Base-by-base conservation (phyloP, 169 alveolate species). In the Perkinsus marinus region DNA sequence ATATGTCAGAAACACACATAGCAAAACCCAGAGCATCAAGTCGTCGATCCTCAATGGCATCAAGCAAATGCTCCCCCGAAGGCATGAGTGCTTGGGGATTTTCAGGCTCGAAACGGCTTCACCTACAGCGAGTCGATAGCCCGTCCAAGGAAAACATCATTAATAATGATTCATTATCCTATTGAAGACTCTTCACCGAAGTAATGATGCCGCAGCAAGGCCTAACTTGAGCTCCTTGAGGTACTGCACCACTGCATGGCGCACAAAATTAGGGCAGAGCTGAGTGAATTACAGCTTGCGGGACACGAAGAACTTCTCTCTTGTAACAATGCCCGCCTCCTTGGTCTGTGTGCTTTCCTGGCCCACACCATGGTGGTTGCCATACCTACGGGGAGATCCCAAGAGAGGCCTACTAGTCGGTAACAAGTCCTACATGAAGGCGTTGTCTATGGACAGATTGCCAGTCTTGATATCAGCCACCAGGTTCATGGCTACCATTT, bases 321-420 rank as follows among this genome's bases (percentile, higher is more conserved):
- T 94, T 92, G 94, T 94, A n/a, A 93, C 92, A 41, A 90, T 43
- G 36, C 95, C 96, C 22, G 91, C 92, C 69, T 93, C 93, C 90
- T 94, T 37, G 19, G 92, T 93, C 91, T 94, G 94, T 91, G 92
- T 90, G 13, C 95, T 46, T 0, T 95, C 98, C 69, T 94, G 90
- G n/a, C 98, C 98, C 6, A 96, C 91, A 43, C 90, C 95, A 39
- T 90, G 96, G 93, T 96, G 97, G 90, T 93, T 95, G 10, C 92
- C 91, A 92, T 96, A 96, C 39, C 91, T 89, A 17, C n/a, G n/a
- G n/a, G n/a, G 90, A n/a, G n/a, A 26, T 30, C 79, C 3, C 34
- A 26, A 2, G 9, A 57, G 34, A 16, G 34, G 79, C 7, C 79
- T 57, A 16, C 7, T 2, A 2, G 79, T 13, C 5, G 22, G 36